phyloP scores from a whole-genome alignment of 192 early-diverging fungal genomes.

The Coemansia sp. region DNA sequence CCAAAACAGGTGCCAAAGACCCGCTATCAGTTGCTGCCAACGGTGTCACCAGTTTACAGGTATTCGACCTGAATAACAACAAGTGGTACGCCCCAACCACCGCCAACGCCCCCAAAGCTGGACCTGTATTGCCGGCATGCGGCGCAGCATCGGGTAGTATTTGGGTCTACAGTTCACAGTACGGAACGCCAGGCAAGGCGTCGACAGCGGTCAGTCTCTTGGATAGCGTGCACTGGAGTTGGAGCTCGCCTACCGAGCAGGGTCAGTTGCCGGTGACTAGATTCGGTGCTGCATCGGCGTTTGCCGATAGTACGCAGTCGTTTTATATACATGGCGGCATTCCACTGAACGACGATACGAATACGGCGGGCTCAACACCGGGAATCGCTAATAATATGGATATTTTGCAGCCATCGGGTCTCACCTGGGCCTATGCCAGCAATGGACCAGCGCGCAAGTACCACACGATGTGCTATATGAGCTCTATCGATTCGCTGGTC shows the following conservation, averaged over 20 bases:
- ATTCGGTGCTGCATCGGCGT: conserved; percentile 48
- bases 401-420: conserved; percentile 54
- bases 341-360: conserved; percentile 28
- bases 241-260: conserved; percentile 48
- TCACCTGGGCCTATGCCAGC: conserved; percentile 63
- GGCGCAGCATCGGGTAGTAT: conserved; percentile 36
- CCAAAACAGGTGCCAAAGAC: conserved; percentile 20
- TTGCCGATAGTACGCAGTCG: conserved; percentile 21
- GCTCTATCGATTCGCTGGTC: conserved; percentile 59
- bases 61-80: conserved; percentile 48
- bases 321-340: conserved; percentile 58
- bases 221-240: conserved; percentile 57
- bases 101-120: conserved; percentile 36
- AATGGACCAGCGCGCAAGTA: conserved; percentile 61
- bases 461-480: conserved; percentile 61
- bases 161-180: conserved; percentile 48
- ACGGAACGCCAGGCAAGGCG: conserved; percentile 15
- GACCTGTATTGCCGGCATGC: conserved; percentile 51
- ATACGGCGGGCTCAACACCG: conserved; percentile 29
- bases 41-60: conserved; percentile 31
- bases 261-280: conserved; percentile 45
- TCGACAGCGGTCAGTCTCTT: conserved; percentile 43
- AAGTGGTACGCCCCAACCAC: conserved; percentile 53
- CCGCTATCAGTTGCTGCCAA: conserved; percentile 32
- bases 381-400: conserved; percentile 52